Base-by-base conservation (phyloP, 2,329 filamentous ascomycete species). In the Alternaria brassicae region DNA sequence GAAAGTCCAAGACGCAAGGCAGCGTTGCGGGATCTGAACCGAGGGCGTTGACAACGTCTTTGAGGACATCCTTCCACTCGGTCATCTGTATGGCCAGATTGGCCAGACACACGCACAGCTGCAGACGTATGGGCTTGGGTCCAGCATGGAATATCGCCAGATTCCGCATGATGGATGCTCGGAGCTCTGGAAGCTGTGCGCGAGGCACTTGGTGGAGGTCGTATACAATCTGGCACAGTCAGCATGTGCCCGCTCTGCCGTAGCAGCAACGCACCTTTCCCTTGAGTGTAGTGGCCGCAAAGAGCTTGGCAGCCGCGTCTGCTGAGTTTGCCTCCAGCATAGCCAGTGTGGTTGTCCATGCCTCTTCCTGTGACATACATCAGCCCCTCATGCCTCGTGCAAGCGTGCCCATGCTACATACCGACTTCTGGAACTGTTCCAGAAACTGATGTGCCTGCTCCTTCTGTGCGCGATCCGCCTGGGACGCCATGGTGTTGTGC, bases 361-460 rank as follows among this genome's bases (percentile, higher is more conserved):
- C 95, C 77, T 92, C 91, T 75, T 91, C 85, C 92, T 97, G 76
- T 54, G 57, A 39, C 44, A 62, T 73, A 62, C 72, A 52, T 71
- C 63, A 77, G 66, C 66, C 64, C 61, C 53, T 23, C 44, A 58
- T 66, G 68, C 65, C 65, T 58, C 61, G 58, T 53, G 45, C 48
- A 51, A 25, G 7, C n/a, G 23, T 44, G 28, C n/a, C 40, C 34
- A 53, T 25, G 32, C 25, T 61, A 86, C 90, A 69, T 80, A 97
- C 94, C 79, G 95, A 98, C 87, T 99, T 99, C 86, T 99, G 95
- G 81, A 98, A 99, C 71, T 88, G 89, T 81, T 96, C 91, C 61
- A 99, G 85, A 77, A 90, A 99, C 77, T 94, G 89, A 76, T 97
- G 93, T 60, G 92, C 93, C 79, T 93, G 90, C 77, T 90, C 89